Conservation (phyloP, 2,329 filamentous ascomycete species). For the Cryoendolithus antarcticus region DNA sequence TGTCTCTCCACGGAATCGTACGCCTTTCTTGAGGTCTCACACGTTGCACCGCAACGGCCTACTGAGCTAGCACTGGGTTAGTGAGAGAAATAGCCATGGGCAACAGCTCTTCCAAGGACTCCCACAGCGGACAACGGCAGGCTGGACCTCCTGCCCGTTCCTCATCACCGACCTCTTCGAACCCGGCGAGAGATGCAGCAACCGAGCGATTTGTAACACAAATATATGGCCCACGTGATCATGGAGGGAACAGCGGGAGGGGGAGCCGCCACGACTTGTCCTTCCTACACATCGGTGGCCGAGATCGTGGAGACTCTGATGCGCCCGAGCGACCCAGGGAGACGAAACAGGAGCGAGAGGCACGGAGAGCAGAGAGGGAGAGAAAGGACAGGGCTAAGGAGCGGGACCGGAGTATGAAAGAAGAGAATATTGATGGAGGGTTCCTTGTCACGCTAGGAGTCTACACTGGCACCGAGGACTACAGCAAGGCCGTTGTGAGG, state of each 20-base stretch:
- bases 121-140: slow-evolving; percentile 16
- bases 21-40: too few species aligned
- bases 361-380: slow-evolving; percentile 72
- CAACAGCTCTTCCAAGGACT: slow-evolving; percentile 37
- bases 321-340: slow-evolving; percentile 54
- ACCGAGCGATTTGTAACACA: slow-evolving; percentile 19
- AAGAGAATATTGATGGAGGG: slow-evolving; percentile 89
- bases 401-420: slow-evolving; percentile 75
- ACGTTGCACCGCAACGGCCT: too few species aligned
- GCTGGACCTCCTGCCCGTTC: slow-evolving; percentile 8
- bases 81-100: slow-evolving; percentile 24
- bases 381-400: slow-evolving; percentile 64
- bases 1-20: too few species aligned
- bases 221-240: slow-evolving; percentile 33
- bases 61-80: too few species aligned
- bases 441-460: slow-evolving; percentile 89
- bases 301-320: slow-evolving; percentile 33
- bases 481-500: slow-evolving; percentile 74
- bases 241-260: slow-evolving; percentile 26
- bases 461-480: slow-evolving; percentile 87
- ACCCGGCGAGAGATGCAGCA: slow-evolving; percentile 7
- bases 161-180: slow-evolving; percentile 14
- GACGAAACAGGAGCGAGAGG: slow-evolving; percentile 84
- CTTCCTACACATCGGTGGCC: slow-evolving; percentile 41
- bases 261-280: slow-evolving; percentile 46